These are phyloP conservation scores for Auriscalpium orientale DNA, from an alignment of 768 basidiomycete genomes.

Conservation along the genomic window DNA sequence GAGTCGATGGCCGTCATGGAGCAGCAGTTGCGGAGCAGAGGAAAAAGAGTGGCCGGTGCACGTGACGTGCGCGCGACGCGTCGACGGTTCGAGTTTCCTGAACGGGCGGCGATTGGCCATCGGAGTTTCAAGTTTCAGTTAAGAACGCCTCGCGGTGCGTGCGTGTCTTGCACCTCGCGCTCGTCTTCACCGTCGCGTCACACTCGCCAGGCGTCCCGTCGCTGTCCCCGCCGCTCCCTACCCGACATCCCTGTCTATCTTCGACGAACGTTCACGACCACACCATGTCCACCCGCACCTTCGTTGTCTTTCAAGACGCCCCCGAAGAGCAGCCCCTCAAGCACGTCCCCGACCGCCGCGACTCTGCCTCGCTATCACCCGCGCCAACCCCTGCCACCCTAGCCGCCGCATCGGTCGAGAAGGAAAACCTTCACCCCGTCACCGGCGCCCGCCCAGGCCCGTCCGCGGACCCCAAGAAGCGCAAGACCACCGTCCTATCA, in stretches of 20 bases:
- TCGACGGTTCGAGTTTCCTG: constrained; percentile 6
- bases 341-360: constrained; percentile 19
- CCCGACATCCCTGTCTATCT: constrained; percentile 12
- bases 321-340: constrained; percentile 31
- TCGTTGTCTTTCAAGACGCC: constrained; percentile 59
- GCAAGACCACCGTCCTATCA: constrained; percentile 50
- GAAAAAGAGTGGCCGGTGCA: not conserved
- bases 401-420: constrained; percentile 35
- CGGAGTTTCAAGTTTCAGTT: constrained; percentile 14
- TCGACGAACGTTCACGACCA: constrained; percentile 1
- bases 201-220: constrained; percentile 3
- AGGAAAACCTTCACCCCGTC: constrained; percentile 73
- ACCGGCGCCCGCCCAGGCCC: constrained; percentile 56
- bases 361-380: constrained; percentile 20
- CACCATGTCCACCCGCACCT: constrained; percentile 50
- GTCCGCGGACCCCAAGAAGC: constrained; percentile 43
- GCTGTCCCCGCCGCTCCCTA: constrained; percentile 1
- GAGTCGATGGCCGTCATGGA: not conserved
- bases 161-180: constrained; percentile 10
- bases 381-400: constrained; percentile 23
- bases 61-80: constrained; percentile 16
- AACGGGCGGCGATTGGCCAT: constrained; percentile 3
- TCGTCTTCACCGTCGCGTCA: not conserved
- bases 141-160: constrained; percentile 2
- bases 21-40: not conserved